phyloP scores from a whole-genome alignment of 2,329 filamentous ascomycete species.

The Neofusicoccum kwambonambiense region DNA sequence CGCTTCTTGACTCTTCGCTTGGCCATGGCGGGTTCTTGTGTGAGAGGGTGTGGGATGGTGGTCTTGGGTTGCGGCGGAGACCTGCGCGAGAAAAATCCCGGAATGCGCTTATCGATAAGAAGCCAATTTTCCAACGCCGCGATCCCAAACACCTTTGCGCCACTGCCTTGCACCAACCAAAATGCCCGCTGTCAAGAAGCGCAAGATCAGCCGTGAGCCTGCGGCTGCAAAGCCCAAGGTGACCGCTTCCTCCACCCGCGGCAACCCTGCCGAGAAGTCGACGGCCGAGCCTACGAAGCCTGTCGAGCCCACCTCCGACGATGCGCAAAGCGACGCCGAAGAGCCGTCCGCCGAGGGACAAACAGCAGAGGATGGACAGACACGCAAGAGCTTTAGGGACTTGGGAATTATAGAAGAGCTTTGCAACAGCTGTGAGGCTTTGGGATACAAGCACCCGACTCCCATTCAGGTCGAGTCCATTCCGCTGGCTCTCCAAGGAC shows the following conservation, averaged over 20 bases:
- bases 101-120: slow-evolving; percentile 14
- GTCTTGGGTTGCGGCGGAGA: slow-evolving; percentile 3
- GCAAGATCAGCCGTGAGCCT: slow-evolving; percentile 36
- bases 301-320: slow-evolving; percentile 22
- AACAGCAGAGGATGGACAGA: slow-evolving; percentile 22
- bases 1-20: slow-evolving; percentile 65
- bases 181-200: slow-evolving; percentile 45
- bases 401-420: slow-evolving; percentile 80
- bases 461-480: slow-evolving; percentile 87
- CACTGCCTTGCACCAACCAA: neutral
- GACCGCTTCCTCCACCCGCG: neutral
- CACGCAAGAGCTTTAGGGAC: slow-evolving; percentile 65
- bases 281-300: slow-evolving; percentile 19
- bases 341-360: slow-evolving; percentile 25
- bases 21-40: slow-evolving; percentile 15
- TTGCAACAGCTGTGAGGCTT: slow-evolving; percentile 79
- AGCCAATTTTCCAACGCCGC: slow-evolving; percentile 2
- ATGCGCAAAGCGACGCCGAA: slow-evolving; percentile 22
- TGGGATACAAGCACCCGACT: slow-evolving; percentile 83
- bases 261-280: neutral
- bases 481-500: slow-evolving; percentile 72
- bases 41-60: neutral
- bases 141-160: neutral
- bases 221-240: slow-evolving; percentile 1
- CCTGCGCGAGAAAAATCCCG: slow-evolving; percentile 12